Conservation (phyloP, 495 filamentous ascomycete genomes). For the Xylaria sp. region DNA sequence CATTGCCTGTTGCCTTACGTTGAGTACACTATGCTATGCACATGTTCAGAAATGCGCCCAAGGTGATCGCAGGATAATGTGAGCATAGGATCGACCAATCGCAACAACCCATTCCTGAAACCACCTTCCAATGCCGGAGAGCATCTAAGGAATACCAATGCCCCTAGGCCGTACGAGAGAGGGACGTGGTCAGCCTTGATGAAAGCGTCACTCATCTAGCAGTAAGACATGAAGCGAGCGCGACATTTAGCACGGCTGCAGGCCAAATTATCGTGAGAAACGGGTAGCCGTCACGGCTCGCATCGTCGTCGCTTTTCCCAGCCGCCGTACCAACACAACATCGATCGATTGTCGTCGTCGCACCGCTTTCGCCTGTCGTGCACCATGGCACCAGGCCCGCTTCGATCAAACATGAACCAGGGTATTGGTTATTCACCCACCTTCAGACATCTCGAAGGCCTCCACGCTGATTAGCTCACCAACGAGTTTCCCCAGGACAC, state of each 20-base stretch:
- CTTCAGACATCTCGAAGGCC: neutral
- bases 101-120: constrained; percentile 1
- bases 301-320: neutral
- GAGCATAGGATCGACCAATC: constrained; percentile 9
- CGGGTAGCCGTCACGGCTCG: neutral
- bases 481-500: neutral
- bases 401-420: neutral
- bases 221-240: neutral
- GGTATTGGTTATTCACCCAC: neutral
- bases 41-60: neutral
- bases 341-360: neutral
- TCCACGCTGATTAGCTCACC: constrained; percentile 9
- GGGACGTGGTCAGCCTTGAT: neutral
- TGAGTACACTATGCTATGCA: neutral
- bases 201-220: neutral
- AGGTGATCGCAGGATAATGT: neutral
- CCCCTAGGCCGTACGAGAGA: neutral
- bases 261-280: neutral
- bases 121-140: neutral
- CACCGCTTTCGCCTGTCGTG: neutral
- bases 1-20: constrained; percentile 17
- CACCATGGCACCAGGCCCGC: neutral
- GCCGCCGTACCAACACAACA: neutral
- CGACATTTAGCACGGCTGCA: neutral
- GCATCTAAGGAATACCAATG: neutral